These are phyloP conservation scores for grape (Vitis vinifera) DNA, from an alignment of 164 flowering plant genomes.

Conservation along the genomic window DNA sequence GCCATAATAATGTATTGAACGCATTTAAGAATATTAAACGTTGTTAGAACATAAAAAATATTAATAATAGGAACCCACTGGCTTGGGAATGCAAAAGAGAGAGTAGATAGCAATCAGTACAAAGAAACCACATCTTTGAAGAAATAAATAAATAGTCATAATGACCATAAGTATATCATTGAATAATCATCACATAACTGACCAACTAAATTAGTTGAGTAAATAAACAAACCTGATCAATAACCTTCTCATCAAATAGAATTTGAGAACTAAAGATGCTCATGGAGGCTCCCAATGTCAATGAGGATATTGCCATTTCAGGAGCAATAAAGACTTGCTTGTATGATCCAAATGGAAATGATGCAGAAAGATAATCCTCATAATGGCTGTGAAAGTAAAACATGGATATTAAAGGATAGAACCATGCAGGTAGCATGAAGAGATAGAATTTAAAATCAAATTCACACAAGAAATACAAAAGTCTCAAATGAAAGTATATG, in stretches of 20 bases:
- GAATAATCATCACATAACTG: neutral
- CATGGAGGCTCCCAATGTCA: constrained; percentile 79
- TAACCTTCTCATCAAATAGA: constrained; percentile 87
- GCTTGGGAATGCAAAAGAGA: too few relatives aligned
- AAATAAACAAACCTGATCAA: constrained; percentile 76
- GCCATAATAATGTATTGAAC: too few relatives aligned
- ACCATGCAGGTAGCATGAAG: neutral
- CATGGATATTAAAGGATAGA: neutral
- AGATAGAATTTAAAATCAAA: neutral
- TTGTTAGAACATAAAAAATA: too few relatives aligned
- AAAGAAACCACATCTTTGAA: too few relatives aligned
- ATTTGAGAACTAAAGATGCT: constrained; percentile 80
- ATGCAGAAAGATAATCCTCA: constrained; percentile 75
- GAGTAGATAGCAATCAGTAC: too few relatives aligned
- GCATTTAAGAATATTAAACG: too few relatives aligned
- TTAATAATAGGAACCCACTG: too few relatives aligned
- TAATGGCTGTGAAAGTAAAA: constrained; percentile 58
- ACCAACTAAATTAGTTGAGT: neutral
- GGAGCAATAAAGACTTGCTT: constrained; percentile 89
- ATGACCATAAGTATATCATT: neutral
- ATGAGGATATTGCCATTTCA: constrained; percentile 75
- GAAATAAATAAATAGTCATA: too few relatives aligned
- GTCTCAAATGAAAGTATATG: neutral
- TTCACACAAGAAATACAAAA: neutral
- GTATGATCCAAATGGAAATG: constrained; percentile 97